A percentile compares a stretch with the other conserved stretches of the same genome.
These are phyloP conservation scores for Trametes cinnabarina DNA, from an alignment of 768 basidiomycete species.

Conservation along the genomic window DNA sequence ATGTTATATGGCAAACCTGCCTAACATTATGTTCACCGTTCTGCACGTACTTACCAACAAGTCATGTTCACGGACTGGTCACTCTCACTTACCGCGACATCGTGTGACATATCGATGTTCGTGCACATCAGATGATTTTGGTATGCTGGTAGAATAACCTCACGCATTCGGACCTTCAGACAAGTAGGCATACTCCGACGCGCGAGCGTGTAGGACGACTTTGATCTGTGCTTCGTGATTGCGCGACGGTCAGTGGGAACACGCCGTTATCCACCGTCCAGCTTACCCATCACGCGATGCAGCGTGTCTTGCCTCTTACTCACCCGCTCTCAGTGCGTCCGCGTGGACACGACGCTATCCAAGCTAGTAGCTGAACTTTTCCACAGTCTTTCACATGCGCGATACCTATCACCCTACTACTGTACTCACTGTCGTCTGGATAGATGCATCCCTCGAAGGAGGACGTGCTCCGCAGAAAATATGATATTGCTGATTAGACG, in stretches of 20 bases:
- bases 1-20: no score
- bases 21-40: no score
- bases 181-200: not conserved
- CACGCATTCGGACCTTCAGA: not conserved
- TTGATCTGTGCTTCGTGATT: not conserved
- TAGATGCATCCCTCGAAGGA: no score
- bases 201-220: not conserved
- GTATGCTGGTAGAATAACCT: not conserved
- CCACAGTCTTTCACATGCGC: not conserved
- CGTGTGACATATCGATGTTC: no score
- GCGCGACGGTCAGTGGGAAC: not conserved
- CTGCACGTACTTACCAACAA: no score
- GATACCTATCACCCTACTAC: not conserved
- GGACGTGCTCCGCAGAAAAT: not conserved
- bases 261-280: not conserved
- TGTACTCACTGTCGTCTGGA: no score
- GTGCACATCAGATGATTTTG: no score
- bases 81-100: no score
- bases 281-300: slow-evolving; percentile 6
- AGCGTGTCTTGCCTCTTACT: slow-evolving; percentile 1
- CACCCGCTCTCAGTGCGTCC: not conserved
- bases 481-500: not conserved
- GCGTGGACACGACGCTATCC: not conserved
- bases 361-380: not conserved
- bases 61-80: no score